A percentile compares a stretch with the other conserved stretches of the same genome.
phyloP scores from a whole-genome alignment of 2,329 filamentous ascomycete species.

The Trichophyton mentagrophytes region DNA sequence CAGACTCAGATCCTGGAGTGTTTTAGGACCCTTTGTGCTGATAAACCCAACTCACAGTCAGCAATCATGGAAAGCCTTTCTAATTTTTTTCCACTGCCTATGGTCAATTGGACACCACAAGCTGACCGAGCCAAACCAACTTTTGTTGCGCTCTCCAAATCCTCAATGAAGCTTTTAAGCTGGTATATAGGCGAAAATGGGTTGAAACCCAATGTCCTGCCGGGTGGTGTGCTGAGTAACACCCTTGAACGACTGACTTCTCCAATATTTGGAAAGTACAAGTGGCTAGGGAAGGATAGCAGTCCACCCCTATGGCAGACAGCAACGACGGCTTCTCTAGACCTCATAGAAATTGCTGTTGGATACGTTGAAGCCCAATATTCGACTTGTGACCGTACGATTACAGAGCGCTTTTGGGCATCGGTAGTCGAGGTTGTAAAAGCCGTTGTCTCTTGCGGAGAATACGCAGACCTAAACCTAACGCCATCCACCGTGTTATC shows the following conservation, averaged over 20 bases:
- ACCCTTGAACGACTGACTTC: constrained; percentile 55
- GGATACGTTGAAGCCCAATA: constrained; percentile 43
- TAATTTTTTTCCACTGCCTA: constrained; percentile 53
- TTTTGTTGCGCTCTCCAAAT: constrained; percentile 80
- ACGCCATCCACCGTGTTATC: constrained; percentile 38
- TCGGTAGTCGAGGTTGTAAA: constrained; percentile 52
- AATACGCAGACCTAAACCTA: constrained; percentile 34
- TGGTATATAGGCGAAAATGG: constrained; percentile 31
- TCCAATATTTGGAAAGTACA: constrained; percentile 69
- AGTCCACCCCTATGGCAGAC: constrained; percentile 64
- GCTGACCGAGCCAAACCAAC: constrained; percentile 49
- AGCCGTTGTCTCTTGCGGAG: constrained; percentile 57
- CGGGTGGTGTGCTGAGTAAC: constrained; percentile 51
- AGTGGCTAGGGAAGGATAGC: constrained; percentile 59
- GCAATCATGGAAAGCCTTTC: constrained; percentile 40
- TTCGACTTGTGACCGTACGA: constrained; percentile 20
- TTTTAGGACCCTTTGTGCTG: constrained; percentile 24
- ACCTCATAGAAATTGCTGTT: constrained; percentile 54
- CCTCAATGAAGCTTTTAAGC: constrained; percentile 56
- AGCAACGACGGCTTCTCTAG: constrained; percentile 58
- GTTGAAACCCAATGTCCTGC: constrained; percentile 54
- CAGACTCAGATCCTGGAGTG: constrained; percentile 26
- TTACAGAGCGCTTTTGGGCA: constrained; percentile 54
- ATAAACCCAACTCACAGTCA: constrained; percentile 27
- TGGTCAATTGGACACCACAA: constrained; percentile 26